Conservation (phyloP, 2,329 filamentous ascomycete species). For the Graphiopsis chlorocephala region DNA sequence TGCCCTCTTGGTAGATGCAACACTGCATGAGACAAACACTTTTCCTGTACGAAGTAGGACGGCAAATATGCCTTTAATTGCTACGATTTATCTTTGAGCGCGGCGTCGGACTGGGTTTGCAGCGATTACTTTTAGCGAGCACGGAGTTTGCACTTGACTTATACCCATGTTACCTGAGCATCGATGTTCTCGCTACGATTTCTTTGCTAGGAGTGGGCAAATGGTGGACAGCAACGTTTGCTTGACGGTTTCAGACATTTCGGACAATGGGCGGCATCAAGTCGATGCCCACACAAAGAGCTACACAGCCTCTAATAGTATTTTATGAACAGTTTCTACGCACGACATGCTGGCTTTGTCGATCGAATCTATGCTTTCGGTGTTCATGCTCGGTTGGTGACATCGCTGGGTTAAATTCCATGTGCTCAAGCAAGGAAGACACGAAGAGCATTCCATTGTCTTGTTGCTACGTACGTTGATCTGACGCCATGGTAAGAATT, state of each 20-base stretch:
- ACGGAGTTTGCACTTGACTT: slow-evolving; percentile 4
- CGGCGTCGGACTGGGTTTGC: slow-evolving; percentile 4
- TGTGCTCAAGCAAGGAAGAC: not conserved
- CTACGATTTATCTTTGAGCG: slow-evolving; percentile 9
- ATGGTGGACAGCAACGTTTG: not conserved
- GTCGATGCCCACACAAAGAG: slow-evolving; percentile 1
- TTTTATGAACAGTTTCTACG: not conserved
- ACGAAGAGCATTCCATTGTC: slow-evolving; percentile 15
- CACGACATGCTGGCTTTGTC: not conserved
- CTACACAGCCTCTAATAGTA: slow-evolving; percentile 15
- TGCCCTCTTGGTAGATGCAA: slow-evolving; percentile 19
- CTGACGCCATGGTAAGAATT: not conserved
- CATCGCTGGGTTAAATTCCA: not conserved
- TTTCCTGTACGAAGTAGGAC: not conserved
- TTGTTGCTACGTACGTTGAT: slow-evolving; percentile 9
- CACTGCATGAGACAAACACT: not conserved
- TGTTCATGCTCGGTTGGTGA: not conserved
- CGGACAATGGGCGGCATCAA: not conserved
- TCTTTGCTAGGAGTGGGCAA: not conserved
- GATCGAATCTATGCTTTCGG: not conserved
- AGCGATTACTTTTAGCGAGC: slow-evolving; percentile 4
- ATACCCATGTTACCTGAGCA: slow-evolving; percentile 10
- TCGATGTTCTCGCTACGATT: not conserved
- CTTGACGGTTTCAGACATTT: slow-evolving; percentile 1
- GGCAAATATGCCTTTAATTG: not conserved